Base-by-base conservation (phyloP, 352 stramenopile genomes). In the Phytophthora cryptogea region DNA sequence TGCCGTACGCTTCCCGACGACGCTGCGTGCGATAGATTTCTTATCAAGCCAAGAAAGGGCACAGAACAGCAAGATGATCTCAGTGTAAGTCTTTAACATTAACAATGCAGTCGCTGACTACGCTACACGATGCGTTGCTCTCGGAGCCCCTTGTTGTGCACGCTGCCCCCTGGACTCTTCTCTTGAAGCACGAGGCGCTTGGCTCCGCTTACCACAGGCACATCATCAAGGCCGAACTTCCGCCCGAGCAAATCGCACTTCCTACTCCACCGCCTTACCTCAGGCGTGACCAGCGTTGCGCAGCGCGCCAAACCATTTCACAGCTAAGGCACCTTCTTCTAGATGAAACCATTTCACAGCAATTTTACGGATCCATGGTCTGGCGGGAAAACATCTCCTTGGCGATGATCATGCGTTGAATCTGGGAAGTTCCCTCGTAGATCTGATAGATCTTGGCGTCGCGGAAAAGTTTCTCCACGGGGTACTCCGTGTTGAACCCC, bases 391-490 rank as follows among this genome's bases (percentile, higher is more conserved):
- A 85, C 57, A 97, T 80, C 42, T 96, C 83, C 71, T 95, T 93
- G 54, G 83, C 83, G 63, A 97, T 92, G 61, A 97, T 90, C 69
- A 97, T 80, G 51, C 86, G 82, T 71, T 97, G 88, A 67, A 97
- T 96, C 67, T 97, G 88, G 43, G 81, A 94, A 58, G 90, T 97
- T 44, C 89, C 90, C 51, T 97, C 90, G 76, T 97, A 97, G 62
- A 97, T 96, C 65, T 94, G 81, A 68, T 94, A 96, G 59, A 97
- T 96, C 75, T 96, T 96, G 50, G 84, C 84, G 44, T 97, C 90
- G 46, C 90, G 83, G 68, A 95, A 94, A 58, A 96, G 84, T 74
- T 96, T 96, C 68, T 97, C 89, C n/a, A 97, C 89, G 9, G 85
- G 87, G 75, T 97, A 97, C 59, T 97, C 89, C 0, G 86, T 96